Evolutionary conservation across 345 rosid genomes (phyloP).

Genomic region (Isatis tinctoria): DNA sequence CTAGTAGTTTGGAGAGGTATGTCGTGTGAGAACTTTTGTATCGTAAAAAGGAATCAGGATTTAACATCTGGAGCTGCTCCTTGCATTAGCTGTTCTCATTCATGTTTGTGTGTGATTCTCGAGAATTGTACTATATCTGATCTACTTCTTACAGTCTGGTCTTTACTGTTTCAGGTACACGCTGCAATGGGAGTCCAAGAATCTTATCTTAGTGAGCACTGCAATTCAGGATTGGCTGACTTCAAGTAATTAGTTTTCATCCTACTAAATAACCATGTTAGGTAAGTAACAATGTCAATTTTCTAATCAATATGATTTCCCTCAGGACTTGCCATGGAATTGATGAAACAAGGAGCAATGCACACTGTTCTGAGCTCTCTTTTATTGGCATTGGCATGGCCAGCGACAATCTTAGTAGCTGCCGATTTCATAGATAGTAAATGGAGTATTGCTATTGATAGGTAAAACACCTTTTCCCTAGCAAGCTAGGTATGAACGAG

Average conservation of each 20-base stretch:
- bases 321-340: slow-evolving; percentile 64
- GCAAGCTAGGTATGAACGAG: neutral
- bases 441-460: slow-evolving; percentile 86
- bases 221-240: slow-evolving; percentile 98
- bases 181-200: slow-evolving; percentile 89
- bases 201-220: slow-evolving; percentile 90
- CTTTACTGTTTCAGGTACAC: slow-evolving; percentile 52
- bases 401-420: slow-evolving; percentile 74
- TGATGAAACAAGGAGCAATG: slow-evolving; percentile 98
- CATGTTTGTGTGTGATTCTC: neutral
- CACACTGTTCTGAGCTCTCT: slow-evolving; percentile 85
- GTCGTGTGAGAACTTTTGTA: neutral
- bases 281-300: neutral
- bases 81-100: neutral
- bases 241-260: slow-evolving; percentile 63
- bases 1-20: slow-evolving; percentile 85
- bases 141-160: slow-evolving; percentile 1
- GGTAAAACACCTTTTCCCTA: slow-evolving; percentile 44
- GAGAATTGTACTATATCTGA: neutral
- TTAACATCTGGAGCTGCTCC: neutral
- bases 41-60: neutral
- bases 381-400: slow-evolving; percentile 85
- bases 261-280: slow-evolving; percentile 1
- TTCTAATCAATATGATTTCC: slow-evolving; percentile 11
- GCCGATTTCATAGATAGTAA: slow-evolving; percentile 91